Evolutionary conservation across 164 flowering plant genomes (phyloP).

Genomic region (Stephania yunnanensis): DNA sequence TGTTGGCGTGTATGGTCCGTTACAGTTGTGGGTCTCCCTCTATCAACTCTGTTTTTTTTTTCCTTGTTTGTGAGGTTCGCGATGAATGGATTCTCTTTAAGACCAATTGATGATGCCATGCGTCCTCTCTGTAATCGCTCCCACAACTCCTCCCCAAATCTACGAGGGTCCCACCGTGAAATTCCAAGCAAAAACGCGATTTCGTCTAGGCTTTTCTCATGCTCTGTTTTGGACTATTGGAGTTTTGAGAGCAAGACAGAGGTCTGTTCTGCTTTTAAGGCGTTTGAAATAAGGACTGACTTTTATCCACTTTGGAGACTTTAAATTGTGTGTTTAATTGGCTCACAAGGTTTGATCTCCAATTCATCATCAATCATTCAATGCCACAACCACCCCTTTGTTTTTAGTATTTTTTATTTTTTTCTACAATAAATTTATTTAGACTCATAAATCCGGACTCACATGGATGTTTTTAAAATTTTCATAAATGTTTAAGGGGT

Average conservation of each 20-base stretch:
- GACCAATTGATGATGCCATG: constrained; percentile 11
- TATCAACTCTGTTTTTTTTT: neutral
- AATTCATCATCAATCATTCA: too few relatives aligned
- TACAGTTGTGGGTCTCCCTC: neutral
- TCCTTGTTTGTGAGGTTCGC: neutral
- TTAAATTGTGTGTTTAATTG: too few relatives aligned
- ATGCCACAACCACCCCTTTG: too few relatives aligned
- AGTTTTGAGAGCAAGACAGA: too few relatives aligned
- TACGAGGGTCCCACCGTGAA: neutral
- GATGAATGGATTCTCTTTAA: neutral
- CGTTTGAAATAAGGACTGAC: neutral
- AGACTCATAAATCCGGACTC: too few relatives aligned
- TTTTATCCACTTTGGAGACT: neutral
- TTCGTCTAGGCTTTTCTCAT: neutral
- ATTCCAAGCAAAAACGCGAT: neutral
- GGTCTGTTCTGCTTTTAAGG: neutral
- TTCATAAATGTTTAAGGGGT: too few relatives aligned
- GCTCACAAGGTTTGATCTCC: too few relatives aligned
- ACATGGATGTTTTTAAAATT: too few relatives aligned
- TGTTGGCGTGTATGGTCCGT: neutral
- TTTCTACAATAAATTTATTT: too few relatives aligned
- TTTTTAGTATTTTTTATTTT: too few relatives aligned
- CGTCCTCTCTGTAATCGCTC: constrained; percentile 11
- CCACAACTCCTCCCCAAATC: neutral
- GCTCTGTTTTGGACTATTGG: neutral